Conservation (phyloP, 1,284 basidiomycete species). For the Malassezia sympodialis region DNA sequence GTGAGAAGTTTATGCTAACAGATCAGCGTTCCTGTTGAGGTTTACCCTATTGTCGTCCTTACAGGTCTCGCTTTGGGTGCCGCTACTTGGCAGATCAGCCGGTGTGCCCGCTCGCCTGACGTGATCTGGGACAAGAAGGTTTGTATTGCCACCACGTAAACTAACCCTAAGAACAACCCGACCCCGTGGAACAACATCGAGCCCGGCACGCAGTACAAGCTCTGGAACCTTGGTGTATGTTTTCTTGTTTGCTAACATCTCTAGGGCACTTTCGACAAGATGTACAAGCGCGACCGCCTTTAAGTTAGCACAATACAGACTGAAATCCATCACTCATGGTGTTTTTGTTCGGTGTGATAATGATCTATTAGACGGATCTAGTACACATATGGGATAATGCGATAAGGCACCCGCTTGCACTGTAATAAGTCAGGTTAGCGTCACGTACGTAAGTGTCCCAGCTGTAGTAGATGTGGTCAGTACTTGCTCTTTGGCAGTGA, state of each 20-base stretch:
- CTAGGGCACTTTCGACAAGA: constrained; percentile 28
- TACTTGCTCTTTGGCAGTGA: constrained; percentile 57
- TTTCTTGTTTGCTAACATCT: not conserved
- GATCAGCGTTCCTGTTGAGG: constrained; percentile 13
- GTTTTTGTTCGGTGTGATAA: not conserved
- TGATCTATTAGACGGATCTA: constrained; percentile 29
- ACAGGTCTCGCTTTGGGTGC: constrained; percentile 36
- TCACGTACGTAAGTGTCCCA: constrained; percentile 20
- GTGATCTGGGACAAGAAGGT: constrained; percentile 45
- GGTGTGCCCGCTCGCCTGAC: constrained; percentile 37
- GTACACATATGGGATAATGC: constrained; percentile 80
- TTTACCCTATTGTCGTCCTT: constrained; percentile 38
- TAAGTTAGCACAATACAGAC: constrained; percentile 11
- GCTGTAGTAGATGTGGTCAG: constrained; percentile 8
- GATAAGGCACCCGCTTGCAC: constrained; percentile 58
- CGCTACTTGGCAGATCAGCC: constrained; percentile 39
- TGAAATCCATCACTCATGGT: constrained; percentile 7
- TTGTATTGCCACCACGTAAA: not conserved
- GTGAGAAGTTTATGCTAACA: constrained; percentile 3
- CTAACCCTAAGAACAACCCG: constrained; percentile 31
- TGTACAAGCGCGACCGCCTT: constrained; percentile 42
- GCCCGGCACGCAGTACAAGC: constrained; percentile 40
- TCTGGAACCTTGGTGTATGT: constrained; percentile 34
- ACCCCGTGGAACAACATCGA: constrained; percentile 43
- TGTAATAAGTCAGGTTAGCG: constrained; percentile 6